Evolutionary conservation across 495 filamentous ascomycete genomes (phyloP), one percentile per base, ranked within the genome.

Genomic region (Annulohypoxylon stygium): DNA sequence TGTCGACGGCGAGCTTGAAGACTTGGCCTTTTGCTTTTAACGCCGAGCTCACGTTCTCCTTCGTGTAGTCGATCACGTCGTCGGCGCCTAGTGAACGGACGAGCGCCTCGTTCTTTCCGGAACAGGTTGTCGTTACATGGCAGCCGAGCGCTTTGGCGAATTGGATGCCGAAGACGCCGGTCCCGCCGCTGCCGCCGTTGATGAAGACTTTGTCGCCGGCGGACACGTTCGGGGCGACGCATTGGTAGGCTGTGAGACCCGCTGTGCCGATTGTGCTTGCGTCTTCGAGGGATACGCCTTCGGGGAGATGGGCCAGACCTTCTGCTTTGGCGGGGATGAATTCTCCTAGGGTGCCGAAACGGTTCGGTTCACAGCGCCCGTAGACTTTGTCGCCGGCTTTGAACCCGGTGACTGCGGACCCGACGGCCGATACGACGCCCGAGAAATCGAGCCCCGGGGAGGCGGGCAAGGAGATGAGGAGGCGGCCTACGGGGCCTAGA

Each of bases 1-100:
- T 89, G 78, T 93, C 92, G 30, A 93, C 79, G 0, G 86, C 82
- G 37, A 88, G 82, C 65, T 84, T 76, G 79, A 88, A 93, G 5
- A 87, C 78, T 14, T 79, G 78, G 0, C 88, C 89, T 43, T 83
- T 80, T 2, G 75, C 73, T 75, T 82, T 83, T 11, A 93, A 71
- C 7, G 70, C 79, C 8, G 82, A 75, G 45, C 85, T 70, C 1
- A 92, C 81, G 76, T 90, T 81, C 14, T 78, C 69, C 1, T 79
- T 74, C n/a, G 85, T 89, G 74, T 94, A 94, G 74, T 94, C 90
- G 47, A 94, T 82, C 2, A 92, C 83, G 61, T 90, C 86, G 71
- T 93, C 90, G 3, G 91, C 91, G 0, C 91, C 91, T 1, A 93
- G 78, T 11, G 76, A 76, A 37, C 81, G 81, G 71, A 87, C 89